Evolutionary conservation across 495 filamentous ascomycete genomes (phyloP).

Genomic region (Penicillium alfredii): DNA sequence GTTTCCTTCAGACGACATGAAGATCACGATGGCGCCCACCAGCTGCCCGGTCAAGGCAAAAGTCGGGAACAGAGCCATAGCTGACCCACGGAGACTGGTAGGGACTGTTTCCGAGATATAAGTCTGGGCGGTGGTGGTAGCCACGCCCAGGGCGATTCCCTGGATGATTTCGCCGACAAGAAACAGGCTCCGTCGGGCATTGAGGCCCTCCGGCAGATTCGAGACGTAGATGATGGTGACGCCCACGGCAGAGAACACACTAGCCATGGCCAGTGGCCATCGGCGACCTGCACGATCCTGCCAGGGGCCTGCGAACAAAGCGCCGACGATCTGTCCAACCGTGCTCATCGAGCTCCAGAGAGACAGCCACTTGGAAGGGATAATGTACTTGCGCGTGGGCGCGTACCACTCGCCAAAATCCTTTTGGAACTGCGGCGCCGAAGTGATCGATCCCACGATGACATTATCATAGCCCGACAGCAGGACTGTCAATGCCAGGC

Average conservation of each 20-base stretch:
- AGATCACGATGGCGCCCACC: conserved; percentile 36
- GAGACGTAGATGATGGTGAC: conserved; percentile 32
- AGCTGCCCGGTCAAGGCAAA: conserved; percentile 41
- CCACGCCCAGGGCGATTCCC: conserved; percentile 34
- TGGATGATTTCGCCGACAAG: conserved; percentile 28
- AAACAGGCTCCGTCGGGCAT: conserved; percentile 22
- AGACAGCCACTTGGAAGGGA: conserved; percentile 41
- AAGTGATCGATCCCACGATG: conserved; percentile 40
- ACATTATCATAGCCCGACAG: conserved; percentile 42
- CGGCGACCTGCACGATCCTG: conserved; percentile 40
- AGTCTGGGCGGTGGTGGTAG: conserved; percentile 38
- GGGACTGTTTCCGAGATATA: conserved; percentile 43
- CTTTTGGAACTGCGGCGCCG: conserved; percentile 35
- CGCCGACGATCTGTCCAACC: conserved; percentile 24
- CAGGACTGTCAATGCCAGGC: conserved; percentile 24
- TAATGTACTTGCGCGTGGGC: conserved; percentile 29
- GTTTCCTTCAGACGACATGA: conserved; percentile 11
- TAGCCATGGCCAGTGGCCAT: conserved; percentile 25
- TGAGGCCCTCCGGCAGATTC: conserved; percentile 20
- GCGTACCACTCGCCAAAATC: conserved; percentile 30
- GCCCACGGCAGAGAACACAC: conserved; percentile 31
- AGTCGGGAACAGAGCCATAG: conserved; percentile 37
- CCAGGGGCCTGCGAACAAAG: conserved; percentile 29
- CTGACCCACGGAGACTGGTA: conserved; percentile 31
- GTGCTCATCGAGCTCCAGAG: conserved; percentile 34